These are phyloP conservation scores for Rhodotorula sp. DNA, from an alignment of 1,284 basidiomycete genomes.

Conservation along the genomic window DNA sequence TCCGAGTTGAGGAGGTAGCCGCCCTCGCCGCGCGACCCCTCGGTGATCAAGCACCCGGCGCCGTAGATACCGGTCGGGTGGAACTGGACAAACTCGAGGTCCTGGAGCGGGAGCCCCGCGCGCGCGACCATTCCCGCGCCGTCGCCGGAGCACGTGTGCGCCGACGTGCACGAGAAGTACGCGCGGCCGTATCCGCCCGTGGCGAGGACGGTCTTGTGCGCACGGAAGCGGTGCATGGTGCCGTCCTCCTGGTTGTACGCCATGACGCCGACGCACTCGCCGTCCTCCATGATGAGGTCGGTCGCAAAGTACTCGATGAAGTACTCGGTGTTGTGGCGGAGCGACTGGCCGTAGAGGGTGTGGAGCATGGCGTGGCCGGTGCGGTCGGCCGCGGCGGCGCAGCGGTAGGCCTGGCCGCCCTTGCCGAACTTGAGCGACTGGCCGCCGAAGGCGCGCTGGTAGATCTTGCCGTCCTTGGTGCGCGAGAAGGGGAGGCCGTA, in stretches of 20 bases:
- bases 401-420: constrained; percentile 98
- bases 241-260: constrained; percentile 99
- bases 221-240: constrained; percentile 95
- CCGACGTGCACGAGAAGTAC: constrained; percentile 98
- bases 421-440: constrained; percentile 97
- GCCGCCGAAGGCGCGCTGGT: constrained; percentile 98
- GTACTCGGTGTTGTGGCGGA: constrained; percentile 99
- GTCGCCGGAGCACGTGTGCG: constrained; percentile 98
- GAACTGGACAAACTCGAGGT: constrained; percentile 99
- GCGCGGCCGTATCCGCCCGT: constrained; percentile 98
- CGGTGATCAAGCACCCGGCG: constrained; percentile 97
- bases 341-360: constrained; percentile 91
- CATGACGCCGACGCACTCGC: constrained; percentile 98
- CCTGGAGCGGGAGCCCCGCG: constrained; percentile 94
- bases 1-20: constrained; percentile 98
- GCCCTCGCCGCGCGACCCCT: constrained; percentile 98
- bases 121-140: constrained; percentile 98
- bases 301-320: constrained; percentile 99
- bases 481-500: constrained; percentile 98
- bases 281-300: constrained; percentile 97
- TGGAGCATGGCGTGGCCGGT: constrained; percentile 98
- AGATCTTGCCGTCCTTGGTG: constrained; percentile 99
- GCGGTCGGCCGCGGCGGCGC: constrained; percentile 97
- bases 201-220: constrained; percentile 97
- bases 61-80: constrained; percentile 99